Percentiles rank a stretch among this genome's conserved stretches.
Conservation (phyloP, 495 filamentous ascomycete genomes). For the Penicillium steckii region DNA sequence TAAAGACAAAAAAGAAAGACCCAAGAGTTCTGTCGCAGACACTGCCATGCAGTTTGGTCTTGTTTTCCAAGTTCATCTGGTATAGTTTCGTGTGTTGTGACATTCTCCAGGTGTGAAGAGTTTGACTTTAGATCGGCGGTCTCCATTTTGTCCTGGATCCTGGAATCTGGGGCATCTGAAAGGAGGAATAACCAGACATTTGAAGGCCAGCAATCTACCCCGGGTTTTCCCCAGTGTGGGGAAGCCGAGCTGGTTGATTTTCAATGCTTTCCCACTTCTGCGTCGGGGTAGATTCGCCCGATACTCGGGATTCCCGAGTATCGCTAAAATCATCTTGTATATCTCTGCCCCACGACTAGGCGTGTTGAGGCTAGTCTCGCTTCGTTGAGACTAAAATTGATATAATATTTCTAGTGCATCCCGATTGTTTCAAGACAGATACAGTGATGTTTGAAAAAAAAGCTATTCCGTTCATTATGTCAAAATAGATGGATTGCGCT, state of each 20-base stretch:
- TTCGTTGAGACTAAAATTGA: too few relatives aligned
- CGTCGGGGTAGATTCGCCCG: not conserved
- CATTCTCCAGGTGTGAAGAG: slow-evolving; percentile 2
- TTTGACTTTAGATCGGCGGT: not conserved
- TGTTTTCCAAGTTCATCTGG: not conserved
- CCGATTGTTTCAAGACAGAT: too few relatives aligned
- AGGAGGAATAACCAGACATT: not conserved
- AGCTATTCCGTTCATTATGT: not conserved
- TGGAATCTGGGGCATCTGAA: not conserved
- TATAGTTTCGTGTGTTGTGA: not conserved
- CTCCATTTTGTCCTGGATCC: not conserved
- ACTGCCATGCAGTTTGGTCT: not conserved
- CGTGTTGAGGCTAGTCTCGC: not conserved
- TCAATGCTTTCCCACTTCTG: not conserved
- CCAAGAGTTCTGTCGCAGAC: slow-evolving; percentile 8
- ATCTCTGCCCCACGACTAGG: not conserved
- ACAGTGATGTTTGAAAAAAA: too few relatives aligned
- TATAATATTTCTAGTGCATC: too few relatives aligned
- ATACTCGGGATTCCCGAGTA: not conserved
- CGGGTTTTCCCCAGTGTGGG: not conserved
- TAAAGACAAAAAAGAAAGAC: slow-evolving; percentile 19
- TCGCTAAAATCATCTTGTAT: not conserved
- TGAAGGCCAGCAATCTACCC: not conserved
- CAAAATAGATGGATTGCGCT: not conserved
- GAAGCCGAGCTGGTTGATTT: not conserved